Evolutionary conservation across 345 rosid genomes (phyloP), one percentile per base, ranked within the genome.

Genomic region (Pelargonium nanum): DNA sequence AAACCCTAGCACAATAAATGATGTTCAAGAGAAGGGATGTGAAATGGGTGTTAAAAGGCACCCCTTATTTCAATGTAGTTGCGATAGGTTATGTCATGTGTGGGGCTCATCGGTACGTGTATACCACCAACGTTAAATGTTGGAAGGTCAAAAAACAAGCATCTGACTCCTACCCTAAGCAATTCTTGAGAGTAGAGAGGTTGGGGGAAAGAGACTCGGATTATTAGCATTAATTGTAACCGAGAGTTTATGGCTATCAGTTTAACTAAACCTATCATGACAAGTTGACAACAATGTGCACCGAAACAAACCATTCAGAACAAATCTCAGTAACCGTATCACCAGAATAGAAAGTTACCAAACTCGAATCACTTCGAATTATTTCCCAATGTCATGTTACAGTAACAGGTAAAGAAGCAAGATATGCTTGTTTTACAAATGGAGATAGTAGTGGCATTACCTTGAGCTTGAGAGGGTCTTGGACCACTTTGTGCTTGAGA

Each of bases 401-500:
- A 40, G 16, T 40, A 6, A 7, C 48, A 9, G 21, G 8, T 52
- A 19, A 52, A 51, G 55, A n/a, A 52, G 55, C 13, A 52, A 52
- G 17, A 52, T 4, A 52, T 2, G 55, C 8, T 17, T 19, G 4
- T 4, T 52, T 52, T 20, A 52, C 6, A 2, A 26, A 16, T 50
- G 12, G 32, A 54, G 44, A 23, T 44, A 56, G n/a, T 15, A 55
- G 21, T 32, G 59, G 13, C 21, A 21, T 70, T 76, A 79, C 87
- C 87, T 80, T 62, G 85, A 74, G 17, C 48, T 4, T 6, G 10
- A 12, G 48, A 40, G 48, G 48, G 48, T 40, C 48, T 40, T 40
- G 48, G 13, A 12, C 15, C 48, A 40, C 13, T 12, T 15, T 40
- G 48, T 9, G 75, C 68, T 68, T 66, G 75, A 62, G 66, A 68